Percentiles rank a stretch among this genome's conserved stretches.
phyloP scores from a whole-genome alignment of 768 basidiomycete genomes.

The Boletus subcaerulescens region DNA sequence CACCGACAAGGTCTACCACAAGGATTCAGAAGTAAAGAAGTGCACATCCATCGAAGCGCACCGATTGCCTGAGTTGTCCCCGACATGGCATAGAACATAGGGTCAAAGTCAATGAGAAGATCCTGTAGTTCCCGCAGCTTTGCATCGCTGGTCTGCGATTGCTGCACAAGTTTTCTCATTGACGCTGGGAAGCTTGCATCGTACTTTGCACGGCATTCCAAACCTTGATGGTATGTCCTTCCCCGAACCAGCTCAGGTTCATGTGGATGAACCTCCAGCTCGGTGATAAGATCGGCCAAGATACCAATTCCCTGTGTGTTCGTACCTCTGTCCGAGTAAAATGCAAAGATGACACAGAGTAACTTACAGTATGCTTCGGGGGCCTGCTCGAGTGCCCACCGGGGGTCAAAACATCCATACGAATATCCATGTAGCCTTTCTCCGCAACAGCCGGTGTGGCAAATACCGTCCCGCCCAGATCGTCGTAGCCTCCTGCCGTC shows the following conservation, averaged over 20 bases:
- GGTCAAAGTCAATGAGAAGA: conserved; percentile 22
- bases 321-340: neutral
- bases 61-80: conserved; percentile 30
- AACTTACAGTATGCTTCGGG: conserved; percentile 47
- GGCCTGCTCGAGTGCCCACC: conserved; percentile 58
- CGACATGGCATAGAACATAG: conserved; percentile 14
- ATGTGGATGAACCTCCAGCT: conserved; percentile 46
- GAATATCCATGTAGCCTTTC: conserved; percentile 44
- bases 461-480: conserved; percentile 30
- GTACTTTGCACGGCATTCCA: conserved; percentile 43
- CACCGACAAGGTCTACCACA: conserved; percentile 40
- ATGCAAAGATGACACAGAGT: neutral
- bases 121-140: conserved; percentile 15
- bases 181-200: conserved; percentile 33
- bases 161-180: conserved; percentile 16
- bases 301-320: conserved; percentile 46
- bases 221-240: conserved; percentile 27
- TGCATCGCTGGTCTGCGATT: conserved; percentile 21
- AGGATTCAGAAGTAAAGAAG: conserved; percentile 20
- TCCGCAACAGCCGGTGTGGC: conserved; percentile 35
- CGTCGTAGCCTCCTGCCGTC: conserved; percentile 27
- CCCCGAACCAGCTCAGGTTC: conserved; percentile 29
- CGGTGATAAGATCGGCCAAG: conserved; percentile 45
- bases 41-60: conserved; percentile 6
- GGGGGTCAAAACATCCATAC: conserved; percentile 41